Conservation (phyloP, 805 yeast genomes). For the Myxozyma monticola region DNA sequence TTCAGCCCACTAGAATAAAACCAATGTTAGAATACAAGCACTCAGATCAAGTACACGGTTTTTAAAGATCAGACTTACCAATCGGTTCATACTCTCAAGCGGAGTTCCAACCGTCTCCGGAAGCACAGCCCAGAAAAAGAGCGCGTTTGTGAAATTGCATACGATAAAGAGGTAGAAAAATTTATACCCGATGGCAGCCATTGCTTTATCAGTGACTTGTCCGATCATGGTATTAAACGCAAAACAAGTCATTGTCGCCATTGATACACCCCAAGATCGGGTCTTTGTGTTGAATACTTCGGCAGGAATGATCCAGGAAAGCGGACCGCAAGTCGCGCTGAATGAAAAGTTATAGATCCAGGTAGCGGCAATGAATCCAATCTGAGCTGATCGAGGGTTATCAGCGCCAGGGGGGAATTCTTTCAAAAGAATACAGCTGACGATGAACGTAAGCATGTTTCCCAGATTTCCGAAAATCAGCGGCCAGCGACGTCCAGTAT, state of each 20-base stretch:
- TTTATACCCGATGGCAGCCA: constrained; percentile 35
- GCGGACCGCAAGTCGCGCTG: constrained; percentile 35
- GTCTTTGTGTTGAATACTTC: constrained; percentile 2
- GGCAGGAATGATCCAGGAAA: constrained; percentile 18
- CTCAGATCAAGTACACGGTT: too few species aligned
- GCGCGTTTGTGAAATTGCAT: constrained; percentile 37
- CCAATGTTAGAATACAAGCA: too few species aligned
- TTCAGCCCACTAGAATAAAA: neutral
- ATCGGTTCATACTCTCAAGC: constrained; percentile 1
- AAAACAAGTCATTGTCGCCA: constrained; percentile 36
- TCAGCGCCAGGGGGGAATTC: constrained; percentile 32
- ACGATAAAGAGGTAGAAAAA: constrained; percentile 35
- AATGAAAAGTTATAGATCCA: constrained; percentile 38
- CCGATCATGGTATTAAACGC: constrained; percentile 43
- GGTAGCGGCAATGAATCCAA: constrained; percentile 37
- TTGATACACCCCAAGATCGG: constrained; percentile 5
- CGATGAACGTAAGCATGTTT: constrained; percentile 30
- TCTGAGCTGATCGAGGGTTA: constrained; percentile 33
- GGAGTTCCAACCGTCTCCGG: constrained; percentile 37
- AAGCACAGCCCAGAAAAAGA: constrained; percentile 40
- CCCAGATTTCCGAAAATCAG: constrained; percentile 26
- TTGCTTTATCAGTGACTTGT: constrained; percentile 38
- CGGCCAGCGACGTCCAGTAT: constrained; percentile 34
- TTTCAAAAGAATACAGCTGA: constrained; percentile 34
- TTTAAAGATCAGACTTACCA: too few species aligned